Evolutionary conservation across 345 rosid species (phyloP).

Genomic region (Eucalyptus decipiens): DNA sequence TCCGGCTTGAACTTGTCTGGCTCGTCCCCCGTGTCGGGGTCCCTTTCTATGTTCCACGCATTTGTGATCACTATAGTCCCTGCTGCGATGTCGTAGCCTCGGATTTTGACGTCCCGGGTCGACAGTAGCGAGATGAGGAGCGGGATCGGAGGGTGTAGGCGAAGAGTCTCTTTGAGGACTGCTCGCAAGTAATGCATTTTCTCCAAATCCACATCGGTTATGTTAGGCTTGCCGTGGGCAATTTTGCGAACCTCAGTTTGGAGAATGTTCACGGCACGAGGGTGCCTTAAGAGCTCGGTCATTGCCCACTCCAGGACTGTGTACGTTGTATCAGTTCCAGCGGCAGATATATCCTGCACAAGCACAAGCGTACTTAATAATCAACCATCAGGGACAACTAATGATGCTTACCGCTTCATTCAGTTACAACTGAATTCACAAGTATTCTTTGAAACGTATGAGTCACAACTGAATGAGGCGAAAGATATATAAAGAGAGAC

Average conservation of each 20-base stretch:
- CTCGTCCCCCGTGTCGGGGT: conserved; percentile 6
- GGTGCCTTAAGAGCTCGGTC: conserved; percentile 20
- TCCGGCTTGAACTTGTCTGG: conserved; percentile 19
- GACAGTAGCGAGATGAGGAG: conserved; percentile 10
- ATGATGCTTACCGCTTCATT: no score
- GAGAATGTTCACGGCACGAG: conserved; percentile 1
- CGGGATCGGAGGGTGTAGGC: conserved; percentile 22
- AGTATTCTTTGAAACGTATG: no score
- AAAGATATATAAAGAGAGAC: no score
- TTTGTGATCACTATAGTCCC: conserved; percentile 8
- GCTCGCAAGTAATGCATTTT: conserved; percentile 17
- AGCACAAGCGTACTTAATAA: not conserved
- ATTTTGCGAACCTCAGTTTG: conserved; percentile 5
- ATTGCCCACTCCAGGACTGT: conserved; percentile 27
- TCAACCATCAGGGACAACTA: no score
- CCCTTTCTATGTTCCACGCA: conserved; percentile 22
- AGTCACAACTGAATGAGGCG: no score
- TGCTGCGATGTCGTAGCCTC: conserved; percentile 6
- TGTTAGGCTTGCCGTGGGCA: not conserved
- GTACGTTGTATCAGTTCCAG: conserved; percentile 21
- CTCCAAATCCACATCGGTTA: not conserved
- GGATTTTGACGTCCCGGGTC: conserved; percentile 3
- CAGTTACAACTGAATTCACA: no score
- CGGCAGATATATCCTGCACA: conserved; percentile 19
- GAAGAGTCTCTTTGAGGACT: conserved; percentile 20